Conservation (phyloP, 2,329 filamentous ascomycete genomes). For the Calycina herbarum region DNA sequence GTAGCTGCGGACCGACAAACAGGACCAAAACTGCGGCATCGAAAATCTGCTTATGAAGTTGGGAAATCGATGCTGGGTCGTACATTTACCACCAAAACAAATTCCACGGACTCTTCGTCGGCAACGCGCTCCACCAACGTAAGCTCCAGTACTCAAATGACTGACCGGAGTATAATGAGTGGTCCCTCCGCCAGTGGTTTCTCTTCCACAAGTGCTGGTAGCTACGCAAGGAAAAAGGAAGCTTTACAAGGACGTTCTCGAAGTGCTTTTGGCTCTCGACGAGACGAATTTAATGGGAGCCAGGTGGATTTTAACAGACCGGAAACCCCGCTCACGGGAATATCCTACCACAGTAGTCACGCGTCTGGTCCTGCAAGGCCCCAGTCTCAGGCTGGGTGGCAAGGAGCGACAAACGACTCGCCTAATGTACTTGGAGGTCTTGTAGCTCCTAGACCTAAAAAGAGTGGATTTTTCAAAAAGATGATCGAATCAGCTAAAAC, state of each 20-base stretch:
- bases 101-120: constrained; percentile 73
- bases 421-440: constrained; percentile 76
- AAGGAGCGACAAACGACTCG: constrained; percentile 56
- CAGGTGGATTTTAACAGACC: constrained; percentile 49
- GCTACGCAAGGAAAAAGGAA: constrained; percentile 74
- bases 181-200: constrained; percentile 86
- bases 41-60: constrained; percentile 79
- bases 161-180: constrained; percentile 88
- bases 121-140: constrained; percentile 66
- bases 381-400: constrained; percentile 66
- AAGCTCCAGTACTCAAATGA: constrained; percentile 73
- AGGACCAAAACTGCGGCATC: constrained; percentile 54
- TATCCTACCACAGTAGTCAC: constrained; percentile 92
- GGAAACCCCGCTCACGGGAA: constrained; percentile 68
- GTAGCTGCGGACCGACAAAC: constrained; percentile 46
- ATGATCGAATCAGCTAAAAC: constrained; percentile 94
- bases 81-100: constrained; percentile 87
- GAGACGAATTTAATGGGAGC: constrained; percentile 40
- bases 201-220: constrained; percentile 93
- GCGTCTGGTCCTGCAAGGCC: constrained; percentile 51
- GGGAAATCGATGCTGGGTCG: constrained; percentile 68
- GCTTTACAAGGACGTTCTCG: constrained; percentile 52
- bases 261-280: constrained; percentile 64
- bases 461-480: constrained; percentile 91
- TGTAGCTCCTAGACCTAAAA: constrained; percentile 72